These are phyloP conservation scores for Claviceps sp. DNA, from an alignment of 2,329 filamentous ascomycete genomes.

Conservation along the genomic window DNA sequence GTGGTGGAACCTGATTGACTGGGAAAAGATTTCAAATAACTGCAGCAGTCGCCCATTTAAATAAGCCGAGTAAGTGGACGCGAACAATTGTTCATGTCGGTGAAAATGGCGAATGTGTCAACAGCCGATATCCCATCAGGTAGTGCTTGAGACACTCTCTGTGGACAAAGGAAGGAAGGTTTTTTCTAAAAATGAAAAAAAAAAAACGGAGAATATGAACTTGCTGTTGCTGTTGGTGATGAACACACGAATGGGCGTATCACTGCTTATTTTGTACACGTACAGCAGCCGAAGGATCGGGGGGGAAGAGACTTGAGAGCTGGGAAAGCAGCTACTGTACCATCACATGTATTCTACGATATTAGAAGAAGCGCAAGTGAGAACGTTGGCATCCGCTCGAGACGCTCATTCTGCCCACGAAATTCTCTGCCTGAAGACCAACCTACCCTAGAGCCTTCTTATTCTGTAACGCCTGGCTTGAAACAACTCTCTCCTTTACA, in stretches of 20 bases:
- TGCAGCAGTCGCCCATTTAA: conserved; percentile 23
- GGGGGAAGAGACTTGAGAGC: neutral
- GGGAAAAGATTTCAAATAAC: conserved; percentile 52
- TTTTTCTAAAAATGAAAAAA: no score
- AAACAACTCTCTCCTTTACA: no score
- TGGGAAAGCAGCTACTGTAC: conserved; percentile 5
- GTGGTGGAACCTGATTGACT: conserved; percentile 87
- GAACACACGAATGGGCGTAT: neutral
- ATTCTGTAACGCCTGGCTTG: no score
- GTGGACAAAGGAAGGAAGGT: neutral
- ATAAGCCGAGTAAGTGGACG: conserved; percentile 7
- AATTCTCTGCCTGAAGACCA: no score
- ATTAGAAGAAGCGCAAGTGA: neutral
- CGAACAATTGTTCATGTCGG: no score
- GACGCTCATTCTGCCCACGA: neutral
- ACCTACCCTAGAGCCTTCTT: no score
- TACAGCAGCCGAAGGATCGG: neutral
- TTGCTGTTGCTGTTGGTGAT: no score
- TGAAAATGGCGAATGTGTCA: neutral
- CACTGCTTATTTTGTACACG: neutral
- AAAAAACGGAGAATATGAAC: no score
- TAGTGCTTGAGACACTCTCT: neutral
- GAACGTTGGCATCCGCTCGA: neutral
- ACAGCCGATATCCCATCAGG: neutral
- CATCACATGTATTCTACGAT: conserved; percentile 1